Base-by-base conservation (phyloP, 192 early-diverging fungal species). In the Backusella circina region DNA sequence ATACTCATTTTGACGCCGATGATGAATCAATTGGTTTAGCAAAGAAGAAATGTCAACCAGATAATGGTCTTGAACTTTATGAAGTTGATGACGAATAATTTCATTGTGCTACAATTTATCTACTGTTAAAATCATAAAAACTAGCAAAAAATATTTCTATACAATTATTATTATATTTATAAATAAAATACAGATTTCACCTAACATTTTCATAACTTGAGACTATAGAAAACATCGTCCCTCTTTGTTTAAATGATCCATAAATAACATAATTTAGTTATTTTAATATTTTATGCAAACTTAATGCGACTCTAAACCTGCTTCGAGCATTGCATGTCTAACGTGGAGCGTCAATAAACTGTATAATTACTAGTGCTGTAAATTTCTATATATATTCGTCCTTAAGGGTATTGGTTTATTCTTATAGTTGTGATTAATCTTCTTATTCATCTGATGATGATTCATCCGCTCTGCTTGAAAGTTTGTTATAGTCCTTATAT, bases 1-100 rank as follows among this genome's bases (percentile, higher is more conserved):
- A 79, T 66, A 72, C 74, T 57, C 61, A 54, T 50, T 79, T 75
- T 70, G 69, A 79, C 37, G 26, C 78, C 31, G 72, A 73, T 9
- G 71, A 75, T 47, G 74, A 79, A 39, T 32, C 31, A 33, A 35
- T 79, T 54, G 73, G 78, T 31, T 65, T 79, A 18, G 78, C 68
- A 33, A 65, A 72, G 35, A 70, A 68, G 65, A 75, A 74, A 37
- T 51, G 50, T 12, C 33, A 68, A 28, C 41, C 18, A n/a, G 38
- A 78, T 10, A 37, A 50, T 37, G 78, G 70, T 54, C 54, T 79
- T 68, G 64, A 79, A 33, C 69, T 70, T 70, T 61, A 61, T 28
- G 54, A 61, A 23, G 54, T 61, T 61, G 23, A 61, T 61, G 23
- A 61, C 8, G 54, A 61, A 61, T 61, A 61, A 61, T 28, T 61